Conservation (phyloP, 139 green algal species). For the Limnomonas spitsbergensis region DNA sequence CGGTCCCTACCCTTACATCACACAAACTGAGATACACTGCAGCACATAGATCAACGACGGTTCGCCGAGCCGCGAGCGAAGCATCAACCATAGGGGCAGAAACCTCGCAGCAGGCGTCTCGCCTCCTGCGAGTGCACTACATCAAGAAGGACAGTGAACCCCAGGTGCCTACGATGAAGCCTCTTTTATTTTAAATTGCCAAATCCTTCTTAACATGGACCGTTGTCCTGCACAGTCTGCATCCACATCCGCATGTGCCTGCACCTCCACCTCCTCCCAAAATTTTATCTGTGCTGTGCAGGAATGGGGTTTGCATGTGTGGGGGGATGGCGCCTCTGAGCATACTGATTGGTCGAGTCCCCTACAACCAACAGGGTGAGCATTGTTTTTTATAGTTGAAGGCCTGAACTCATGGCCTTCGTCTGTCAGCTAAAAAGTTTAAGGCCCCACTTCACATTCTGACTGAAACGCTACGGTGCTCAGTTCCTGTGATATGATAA, state of each 20-base stretch:
- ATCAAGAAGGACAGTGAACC: neutral
- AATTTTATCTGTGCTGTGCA: constrained; percentile 16
- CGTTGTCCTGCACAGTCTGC: neutral
- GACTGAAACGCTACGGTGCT: too few relatives aligned
- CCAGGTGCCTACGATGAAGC: neutral
- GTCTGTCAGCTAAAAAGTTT: too few relatives aligned
- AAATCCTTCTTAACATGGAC: too few relatives aligned
- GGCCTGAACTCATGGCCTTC: too few relatives aligned
- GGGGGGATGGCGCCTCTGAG: constrained; percentile 37
- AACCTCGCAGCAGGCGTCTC: neutral
- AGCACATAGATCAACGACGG: too few relatives aligned
- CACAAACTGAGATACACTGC: too few relatives aligned
- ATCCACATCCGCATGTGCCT: neutral
- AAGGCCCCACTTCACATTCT: too few relatives aligned
- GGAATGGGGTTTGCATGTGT: constrained; percentile 53
- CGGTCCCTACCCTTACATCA: too few relatives aligned
- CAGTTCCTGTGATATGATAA: constrained; percentile 2
- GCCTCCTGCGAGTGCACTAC: constrained; percentile 3
- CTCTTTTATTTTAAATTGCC: too few relatives aligned
- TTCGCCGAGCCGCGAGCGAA: too few relatives aligned
- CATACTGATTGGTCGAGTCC: constrained; percentile 37
- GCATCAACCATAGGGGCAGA: constrained; percentile 7
- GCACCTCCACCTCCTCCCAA: neutral
- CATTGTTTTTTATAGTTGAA: neutral
- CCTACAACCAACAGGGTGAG: constrained; percentile 24